Evolutionary conservation across 225 moss, liverwort and hornwort species (phyloP), one percentile per base, ranked within the genome.

Genomic region (Neckera pumila): DNA sequence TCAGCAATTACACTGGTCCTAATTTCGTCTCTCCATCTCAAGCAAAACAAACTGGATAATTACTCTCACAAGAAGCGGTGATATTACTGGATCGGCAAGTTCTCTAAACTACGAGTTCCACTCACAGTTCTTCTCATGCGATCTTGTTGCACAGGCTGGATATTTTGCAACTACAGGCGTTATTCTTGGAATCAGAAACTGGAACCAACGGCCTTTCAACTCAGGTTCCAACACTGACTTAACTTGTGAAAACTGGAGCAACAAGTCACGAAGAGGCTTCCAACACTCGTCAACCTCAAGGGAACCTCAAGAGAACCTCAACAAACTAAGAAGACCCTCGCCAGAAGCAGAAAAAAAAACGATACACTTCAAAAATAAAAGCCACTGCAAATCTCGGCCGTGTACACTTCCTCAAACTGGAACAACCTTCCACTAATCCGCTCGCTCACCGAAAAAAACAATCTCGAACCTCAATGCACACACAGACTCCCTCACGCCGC

Each of bases 1-100:
- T 83, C 89, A 53, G 69, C 62, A 87, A 72, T 71, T 22, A 63
- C 71, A 63, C 72, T 56, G 47, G 63, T 27, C 43, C 30, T 54
- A 87, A 72, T 71, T 87, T 64, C 79, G 43, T 64, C 87, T 79
- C 87, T 84, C 87, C 53, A n/a, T 87, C 84, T 79, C 90, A n/a
- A 69, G 33, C 43, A 57, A 23, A 84, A 56, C 73, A 19, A 72
- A 72, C 64, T 57, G 72, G 83, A 84, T 53, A 69, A 36, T 61
- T n/a, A 36, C 76, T 64, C 59, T 63, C 77, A 86, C n/a, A 25
- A 74, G 17, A 79, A 71, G 61, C 70, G 43, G 83, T 56, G 78
- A n/a, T 49, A 74, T 49, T 57, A 57, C 65, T 81, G 81, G 74
- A 81, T 90, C 84, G 56, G 84, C 79, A 71, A 66, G 86, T 75